These are phyloP conservation scores for Arachnopeziza araneosa DNA, from an alignment of 2,329 filamentous ascomycete genomes.

Conservation along the genomic window DNA sequence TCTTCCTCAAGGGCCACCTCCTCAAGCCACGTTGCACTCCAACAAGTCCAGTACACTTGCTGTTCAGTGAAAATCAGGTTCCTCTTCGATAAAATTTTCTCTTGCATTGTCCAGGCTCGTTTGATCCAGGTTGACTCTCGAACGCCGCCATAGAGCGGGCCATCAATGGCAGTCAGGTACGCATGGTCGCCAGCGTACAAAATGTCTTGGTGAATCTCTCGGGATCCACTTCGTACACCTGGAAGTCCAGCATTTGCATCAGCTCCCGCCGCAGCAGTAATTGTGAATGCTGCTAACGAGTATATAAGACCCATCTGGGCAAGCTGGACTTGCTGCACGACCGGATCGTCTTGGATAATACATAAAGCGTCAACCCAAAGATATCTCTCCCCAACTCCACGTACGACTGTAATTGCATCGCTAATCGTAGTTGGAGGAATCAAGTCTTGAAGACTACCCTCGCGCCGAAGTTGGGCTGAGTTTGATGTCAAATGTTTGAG, in stretches of 20 bases:
- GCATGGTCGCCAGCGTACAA: not conserved
- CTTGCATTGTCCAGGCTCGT: not conserved
- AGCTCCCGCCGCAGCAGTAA: slow-evolving; percentile 18
- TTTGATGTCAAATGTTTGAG: not conserved
- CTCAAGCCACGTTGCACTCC: not conserved
- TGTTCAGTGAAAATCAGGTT: not conserved
- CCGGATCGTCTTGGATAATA: slow-evolving; percentile 10
- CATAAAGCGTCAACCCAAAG: slow-evolving; percentile 17
- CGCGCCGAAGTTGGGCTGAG: not conserved
- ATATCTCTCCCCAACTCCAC: slow-evolving; percentile 16
- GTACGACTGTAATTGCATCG: slow-evolving; percentile 19
- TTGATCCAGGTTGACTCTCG: not conserved
- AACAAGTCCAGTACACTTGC: not conserved
- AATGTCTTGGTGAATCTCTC: not conserved
- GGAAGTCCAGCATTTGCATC: slow-evolving; percentile 18
- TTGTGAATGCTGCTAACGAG: slow-evolving; percentile 12
- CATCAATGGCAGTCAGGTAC: no score
- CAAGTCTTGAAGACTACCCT: not conserved
- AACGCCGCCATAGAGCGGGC: no score
- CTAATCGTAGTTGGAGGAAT: slow-evolving; percentile 13
- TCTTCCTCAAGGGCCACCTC: not conserved
- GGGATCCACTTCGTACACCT: not conserved
- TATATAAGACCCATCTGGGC: slow-evolving; percentile 19
- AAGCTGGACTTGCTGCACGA: slow-evolving; percentile 12
- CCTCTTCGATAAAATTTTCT: not conserved